phyloP scores from a whole-genome alignment of 352 stramenopile species.

The Lagenidium giganteum region DNA sequence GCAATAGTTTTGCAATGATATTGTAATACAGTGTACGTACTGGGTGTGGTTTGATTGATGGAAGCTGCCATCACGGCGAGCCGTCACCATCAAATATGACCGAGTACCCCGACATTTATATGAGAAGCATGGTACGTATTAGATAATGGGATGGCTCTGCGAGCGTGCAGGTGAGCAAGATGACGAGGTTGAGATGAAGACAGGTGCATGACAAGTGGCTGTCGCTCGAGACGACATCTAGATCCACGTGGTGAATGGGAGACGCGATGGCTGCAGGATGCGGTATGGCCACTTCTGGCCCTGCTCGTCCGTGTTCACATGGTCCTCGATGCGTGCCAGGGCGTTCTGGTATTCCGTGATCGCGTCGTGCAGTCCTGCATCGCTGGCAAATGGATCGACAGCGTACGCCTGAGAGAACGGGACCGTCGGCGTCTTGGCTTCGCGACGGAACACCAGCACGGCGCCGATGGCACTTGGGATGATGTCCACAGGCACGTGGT shows the following conservation, averaged over 20 bases:
- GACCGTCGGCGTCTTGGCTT: conserved; percentile 10
- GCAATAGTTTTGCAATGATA: too few relatives aligned
- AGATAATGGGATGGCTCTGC: too few relatives aligned
- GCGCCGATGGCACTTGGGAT: not conserved
- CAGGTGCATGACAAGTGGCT: too few relatives aligned
- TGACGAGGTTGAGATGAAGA: too few relatives aligned
- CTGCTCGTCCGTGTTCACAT: conserved; percentile 20
- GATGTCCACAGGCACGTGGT: not conserved
- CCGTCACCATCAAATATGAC: too few relatives aligned
- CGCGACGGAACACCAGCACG: conserved; percentile 3
- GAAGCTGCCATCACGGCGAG: too few relatives aligned
- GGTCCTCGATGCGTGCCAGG: conserved; percentile 21
- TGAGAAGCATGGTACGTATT: too few relatives aligned
- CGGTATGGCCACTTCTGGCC: conserved; percentile 13
- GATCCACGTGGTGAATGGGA: conserved; percentile 10
- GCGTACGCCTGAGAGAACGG: conserved; percentile 8
- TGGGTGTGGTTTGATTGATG: too few relatives aligned
- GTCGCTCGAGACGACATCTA: too few relatives aligned
- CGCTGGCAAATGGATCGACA: conserved; percentile 3
- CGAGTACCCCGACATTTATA: too few relatives aligned
- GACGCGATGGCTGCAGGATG: not conserved
- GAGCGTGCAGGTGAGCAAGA: too few relatives aligned
- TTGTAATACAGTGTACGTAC: too few relatives aligned
- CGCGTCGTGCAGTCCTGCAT: conserved; percentile 16
- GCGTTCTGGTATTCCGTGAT: conserved; percentile 19